Percentiles rank a stretch among this genome's conserved stretches.
Conservation (phyloP, 2,329 filamentous ascomycete species). For the Monosporascus sp. region DNA sequence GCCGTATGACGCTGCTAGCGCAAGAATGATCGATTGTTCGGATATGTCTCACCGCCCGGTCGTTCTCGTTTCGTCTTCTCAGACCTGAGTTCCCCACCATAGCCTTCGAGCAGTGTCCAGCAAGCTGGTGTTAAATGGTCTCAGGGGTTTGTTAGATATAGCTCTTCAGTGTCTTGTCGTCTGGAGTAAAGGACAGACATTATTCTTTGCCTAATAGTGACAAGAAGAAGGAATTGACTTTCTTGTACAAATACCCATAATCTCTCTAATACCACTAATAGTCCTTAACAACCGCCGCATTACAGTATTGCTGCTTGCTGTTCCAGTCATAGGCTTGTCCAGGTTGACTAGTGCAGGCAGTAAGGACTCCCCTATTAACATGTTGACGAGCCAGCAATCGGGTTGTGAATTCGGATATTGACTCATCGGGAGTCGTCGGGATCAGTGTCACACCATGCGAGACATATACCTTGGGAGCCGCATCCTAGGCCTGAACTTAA, state of each 20-base stretch:
- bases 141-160: constrained; percentile 27
- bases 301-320: not conserved
- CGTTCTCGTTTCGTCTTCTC: constrained; percentile 17
- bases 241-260: constrained; percentile 23
- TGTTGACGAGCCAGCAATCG: too few relatives aligned
- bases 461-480: too few relatives aligned
- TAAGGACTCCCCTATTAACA: too few relatives aligned
- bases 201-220: constrained; percentile 27
- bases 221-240: constrained; percentile 26
- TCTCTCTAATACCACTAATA: not conserved
- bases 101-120: constrained; percentile 20
- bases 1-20: constrained; percentile 9
- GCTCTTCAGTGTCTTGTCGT: constrained; percentile 22
- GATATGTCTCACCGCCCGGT: constrained; percentile 11
- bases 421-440: too few relatives aligned
- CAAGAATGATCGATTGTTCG: constrained; percentile 9
- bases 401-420: too few relatives aligned
- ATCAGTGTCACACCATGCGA: too few relatives aligned
- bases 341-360: too few relatives aligned
- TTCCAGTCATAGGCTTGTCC: too few relatives aligned
- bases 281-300: not conserved
- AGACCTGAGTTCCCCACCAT: constrained; percentile 18
- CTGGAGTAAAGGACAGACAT: constrained; percentile 19
- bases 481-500: too few relatives aligned
- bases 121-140: constrained; percentile 19